A percentile compares a stretch with the other conserved stretches of the same genome.
These are phyloP conservation scores for Cladosporium phlei DNA, from an alignment of 2,329 filamentous ascomycete species.

Conservation along the genomic window DNA sequence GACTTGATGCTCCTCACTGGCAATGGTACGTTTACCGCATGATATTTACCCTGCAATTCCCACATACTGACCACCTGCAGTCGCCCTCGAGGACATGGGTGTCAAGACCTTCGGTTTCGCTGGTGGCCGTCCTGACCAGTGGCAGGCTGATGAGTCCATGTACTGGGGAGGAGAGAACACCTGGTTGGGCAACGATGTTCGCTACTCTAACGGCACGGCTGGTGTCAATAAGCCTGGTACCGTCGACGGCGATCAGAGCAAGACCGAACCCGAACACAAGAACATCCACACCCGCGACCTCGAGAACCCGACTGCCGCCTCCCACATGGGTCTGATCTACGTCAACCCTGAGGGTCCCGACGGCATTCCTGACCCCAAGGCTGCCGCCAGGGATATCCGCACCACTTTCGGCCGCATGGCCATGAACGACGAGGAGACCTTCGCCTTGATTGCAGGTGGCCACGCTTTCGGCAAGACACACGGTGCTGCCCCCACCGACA, in stretches of 20 bases:
- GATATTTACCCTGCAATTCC: background rate
- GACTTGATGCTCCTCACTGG: constrained; percentile 67
- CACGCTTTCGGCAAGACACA: constrained; percentile 80
- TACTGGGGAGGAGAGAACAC: constrained; percentile 74
- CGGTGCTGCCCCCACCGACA: constrained; percentile 60
- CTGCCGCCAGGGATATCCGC: constrained; percentile 67
- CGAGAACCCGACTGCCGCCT: constrained; percentile 62
- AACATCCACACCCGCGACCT: constrained; percentile 56
- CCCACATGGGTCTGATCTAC: constrained; percentile 75
- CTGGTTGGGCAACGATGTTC: constrained; percentile 71
- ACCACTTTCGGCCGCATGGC: constrained; percentile 73
- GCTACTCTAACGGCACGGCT: constrained; percentile 54
- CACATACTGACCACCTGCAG: background rate
- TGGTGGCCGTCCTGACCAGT: constrained; percentile 66
- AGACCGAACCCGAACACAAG: constrained; percentile 38
- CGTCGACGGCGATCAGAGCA: constrained; percentile 38
- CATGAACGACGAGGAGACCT: constrained; percentile 79
- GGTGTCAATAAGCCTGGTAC: constrained; percentile 42
- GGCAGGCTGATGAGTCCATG: constrained; percentile 68
- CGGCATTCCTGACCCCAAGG: constrained; percentile 63
- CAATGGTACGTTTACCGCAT: constrained; percentile 44
- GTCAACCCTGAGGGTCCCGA: constrained; percentile 77
- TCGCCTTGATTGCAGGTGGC: constrained; percentile 71
- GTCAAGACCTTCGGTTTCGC: constrained; percentile 70
- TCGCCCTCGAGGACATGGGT: constrained; percentile 72